phyloP scores from a whole-genome alignment of 208 protist genomes.

The Novymonas esmeraldas region DNA sequence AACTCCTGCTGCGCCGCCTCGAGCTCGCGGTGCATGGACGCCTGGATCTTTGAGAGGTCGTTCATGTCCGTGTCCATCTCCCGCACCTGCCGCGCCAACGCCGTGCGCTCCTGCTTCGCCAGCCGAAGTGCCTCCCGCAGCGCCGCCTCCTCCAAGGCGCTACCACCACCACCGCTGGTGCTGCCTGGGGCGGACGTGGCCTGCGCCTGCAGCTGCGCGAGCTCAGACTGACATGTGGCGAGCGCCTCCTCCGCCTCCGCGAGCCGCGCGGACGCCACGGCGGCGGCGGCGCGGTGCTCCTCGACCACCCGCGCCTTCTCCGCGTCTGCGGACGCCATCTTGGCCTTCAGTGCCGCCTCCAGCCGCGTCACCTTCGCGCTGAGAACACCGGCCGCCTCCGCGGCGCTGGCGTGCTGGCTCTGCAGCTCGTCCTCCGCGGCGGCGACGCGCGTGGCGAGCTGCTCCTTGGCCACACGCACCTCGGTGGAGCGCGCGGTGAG shows the following conservation, averaged over 20 bases:
- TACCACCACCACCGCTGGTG: neutral
- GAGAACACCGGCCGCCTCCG: constrained; percentile 11
- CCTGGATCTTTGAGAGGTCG: constrained; percentile 64
- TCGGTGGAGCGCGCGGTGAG: constrained; percentile 26
- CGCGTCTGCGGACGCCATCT: constrained; percentile 11
- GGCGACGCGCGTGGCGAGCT: constrained; percentile 13
- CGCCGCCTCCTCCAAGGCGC: constrained; percentile 3
- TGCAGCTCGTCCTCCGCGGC: constrained; percentile 6
- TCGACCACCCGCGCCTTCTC: constrained; percentile 7
- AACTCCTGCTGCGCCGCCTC: constrained; percentile 51
- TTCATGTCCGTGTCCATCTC: constrained; percentile 75
- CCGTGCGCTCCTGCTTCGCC: constrained; percentile 28
- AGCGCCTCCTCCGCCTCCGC: constrained; percentile 20
- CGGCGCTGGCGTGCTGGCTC: neutral
- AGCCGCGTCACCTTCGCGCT: constrained; percentile 13
- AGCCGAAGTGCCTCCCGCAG: constrained; percentile 35
- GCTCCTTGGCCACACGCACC: constrained; percentile 28
- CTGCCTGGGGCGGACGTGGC: constrained; percentile 1
- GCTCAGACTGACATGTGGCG: constrained; percentile 12
- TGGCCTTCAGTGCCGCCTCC: constrained; percentile 24
- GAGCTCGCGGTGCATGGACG: constrained; percentile 47
- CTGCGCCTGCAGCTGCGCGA: constrained; percentile 14
- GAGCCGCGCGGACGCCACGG: constrained; percentile 1
- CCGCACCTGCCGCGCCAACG: constrained; percentile 38
- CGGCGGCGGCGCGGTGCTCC: constrained; percentile 8